Base-by-base conservation (phyloP, 768 basidiomycete species). In the Suillus placidus region DNA sequence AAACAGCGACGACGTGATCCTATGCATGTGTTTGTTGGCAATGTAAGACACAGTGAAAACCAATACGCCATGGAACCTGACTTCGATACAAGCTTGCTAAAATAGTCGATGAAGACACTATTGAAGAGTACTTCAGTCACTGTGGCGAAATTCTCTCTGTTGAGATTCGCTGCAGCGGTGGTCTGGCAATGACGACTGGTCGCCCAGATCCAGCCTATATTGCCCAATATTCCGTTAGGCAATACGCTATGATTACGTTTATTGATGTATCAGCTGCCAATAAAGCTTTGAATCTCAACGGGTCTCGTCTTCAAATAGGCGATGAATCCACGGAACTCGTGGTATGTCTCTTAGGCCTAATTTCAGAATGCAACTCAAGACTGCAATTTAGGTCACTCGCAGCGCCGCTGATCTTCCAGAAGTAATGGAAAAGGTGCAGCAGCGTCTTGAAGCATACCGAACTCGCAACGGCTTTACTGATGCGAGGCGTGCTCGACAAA, bases 221-320 rank as follows among this genome's bases (percentile, higher is more conserved):
- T 69, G 73, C 76, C 35, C 82, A 83, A 30, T 74, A 79, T 64
- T 77, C 70, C 14, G 74, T 82, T 66, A 77, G 79, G 20, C 82
- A 81, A 67, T 89, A 89, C 67, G 89, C 85, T 26, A 80, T 81
- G 6, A 68, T 89, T 6, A 73, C 80, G 23, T 89, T 88, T 67
- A 70, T 58, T 0, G 73, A 80, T 20, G 67, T 76, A 37, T 55
- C 62, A 6, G 80, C 80, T 42, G 82, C 81, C 3, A 68, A 65
- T 30, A 76, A 70, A 54, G 88, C 88, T 14, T 71, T 87, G 60
- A 64, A 67, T 13, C 69, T 83, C 32, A 76, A 81, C 61, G 81
- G 80, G 0, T 71, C 66, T 8, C 40, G 54, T 7, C 71, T 89
- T 37, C 71, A 75, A 9, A 83, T 80, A 12, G 74, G 71, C 60